These are phyloP conservation scores for Cyclospora cayetanensis DNA, from an alignment of 169 alveolate species.

Conservation along the genomic window DNA sequence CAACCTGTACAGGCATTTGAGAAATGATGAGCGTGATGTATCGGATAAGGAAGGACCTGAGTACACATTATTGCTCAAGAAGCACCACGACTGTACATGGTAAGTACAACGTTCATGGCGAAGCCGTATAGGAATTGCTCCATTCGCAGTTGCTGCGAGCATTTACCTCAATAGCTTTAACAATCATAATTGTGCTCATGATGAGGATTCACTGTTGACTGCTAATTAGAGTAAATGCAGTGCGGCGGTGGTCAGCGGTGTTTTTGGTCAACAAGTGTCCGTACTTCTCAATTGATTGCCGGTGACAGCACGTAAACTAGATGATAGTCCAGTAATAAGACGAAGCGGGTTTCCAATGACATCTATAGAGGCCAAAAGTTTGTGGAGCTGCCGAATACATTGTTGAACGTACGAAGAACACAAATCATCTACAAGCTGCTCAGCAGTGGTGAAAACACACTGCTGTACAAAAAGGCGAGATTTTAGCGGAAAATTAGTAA, in stretches of 20 bases:
- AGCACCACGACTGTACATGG: neutral
- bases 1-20: constrained; percentile 27
- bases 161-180: neutral
- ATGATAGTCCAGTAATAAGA: constrained; percentile 61
- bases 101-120: too few relatives aligned
- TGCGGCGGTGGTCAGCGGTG: neutral
- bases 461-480: constrained; percentile 62
- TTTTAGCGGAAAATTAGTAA: constrained; percentile 60
- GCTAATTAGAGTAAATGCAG: too few relatives aligned
- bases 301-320: constrained; percentile 47
- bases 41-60: constrained; percentile 29
- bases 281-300: constrained; percentile 18
- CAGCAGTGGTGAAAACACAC: constrained; percentile 57
- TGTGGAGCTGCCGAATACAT: constrained; percentile 68
- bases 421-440: constrained; percentile 39
- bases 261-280: neutral
- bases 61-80: too few relatives aligned
- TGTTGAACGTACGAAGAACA: constrained; percentile 54
- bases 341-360: constrained; percentile 70
- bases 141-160: too few relatives aligned
- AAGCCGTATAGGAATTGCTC: too few relatives aligned
- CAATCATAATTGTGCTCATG: neutral
- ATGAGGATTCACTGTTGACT: too few relatives aligned
- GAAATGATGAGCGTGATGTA: neutral
- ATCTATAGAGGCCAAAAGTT: constrained; percentile 68